Base-by-base conservation (phyloP, 257 asterid genomes). In the Solanum verrucosum region DNA sequence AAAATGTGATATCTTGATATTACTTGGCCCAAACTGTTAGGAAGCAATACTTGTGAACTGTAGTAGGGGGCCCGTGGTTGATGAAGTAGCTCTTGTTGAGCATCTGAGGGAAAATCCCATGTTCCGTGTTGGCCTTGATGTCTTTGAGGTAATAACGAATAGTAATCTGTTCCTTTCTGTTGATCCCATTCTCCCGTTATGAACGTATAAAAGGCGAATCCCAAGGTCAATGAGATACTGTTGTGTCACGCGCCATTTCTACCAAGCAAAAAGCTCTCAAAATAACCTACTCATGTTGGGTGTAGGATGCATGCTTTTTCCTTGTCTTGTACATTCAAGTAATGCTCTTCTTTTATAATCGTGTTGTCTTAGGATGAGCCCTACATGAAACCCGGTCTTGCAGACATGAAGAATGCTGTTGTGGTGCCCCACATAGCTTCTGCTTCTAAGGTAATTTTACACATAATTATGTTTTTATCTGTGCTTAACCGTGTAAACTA, bases 81-180 rank as follows among this genome's bases (percentile, higher is more conserved):
- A 96, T 72, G 99, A 96, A 95, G 97, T 86, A n/a, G 98, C 98
- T 84, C 99, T 96, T 2, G 99, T 96, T 3, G 96, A 95, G 88
- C 99, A 96, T 90, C 92, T 96, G 89, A 96, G 88, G 88, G 96
- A 90, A 33, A 96, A 95, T 90, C 99, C 98, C 65, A 96, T 96
- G 99, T 96, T 96, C 89, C 93, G 99, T 90, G 99, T 96, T 91
- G 99, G 98, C n/a, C 98, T 96, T 88, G 99, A 96, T 91, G 99
- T 96, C 82, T 96, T 96, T 89, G 99, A 96, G 98, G 99, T 96
- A 89, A 86, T 85, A 29, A 33, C 74, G n/a, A 71, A 84, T 56
- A 81, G 16, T 35, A 25, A 27, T 7, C 34, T 18, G 13, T 72
- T 65, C n/a, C 77, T 46, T 77, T 81, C 4, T 31, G 35, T 38